Evolutionary conservation across 441 rosid species (phyloP), one percentile per base, ranked within the genome.

Genomic region (Syzygium syzygioides): DNA sequence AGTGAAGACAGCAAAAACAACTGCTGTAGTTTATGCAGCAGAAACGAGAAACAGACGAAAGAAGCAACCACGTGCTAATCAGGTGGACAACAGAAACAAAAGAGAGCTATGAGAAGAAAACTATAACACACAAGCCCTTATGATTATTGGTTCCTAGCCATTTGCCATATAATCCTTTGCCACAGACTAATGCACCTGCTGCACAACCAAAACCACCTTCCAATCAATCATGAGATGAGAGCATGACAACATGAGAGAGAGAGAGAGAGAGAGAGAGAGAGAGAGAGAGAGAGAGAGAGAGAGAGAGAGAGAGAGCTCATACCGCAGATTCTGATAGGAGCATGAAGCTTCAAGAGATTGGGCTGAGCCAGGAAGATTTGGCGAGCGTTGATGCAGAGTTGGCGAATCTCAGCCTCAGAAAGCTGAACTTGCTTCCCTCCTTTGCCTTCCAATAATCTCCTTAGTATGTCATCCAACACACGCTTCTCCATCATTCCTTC

Each of bases 341-440:
- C 99, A 88, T 92, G 95, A 66, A 97, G 88, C 92, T 95, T 93
- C 92, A 97, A 94, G 88, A 98, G 98, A 89, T 87, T 94, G 48
- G 99, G 98, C 91, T 98, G 96, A 85, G 98, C 93, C 50, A 98
- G 96, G 93, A 98, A 96, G 93, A 96, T 95, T 94, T 97, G 99
- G 66, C 99, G 95, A 53, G 99, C 97, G 93, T 96, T 96, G 92
- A 96, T 92, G 90, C 99, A 98, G 71, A 97, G 96, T 91, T 97
- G 99, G 88, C 99, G 99, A 94, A 97, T 97, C 97, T 97, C 99
- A 84, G 92, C 93, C 93, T 98, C 99, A 1, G 99, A 98, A 60
- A 97, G 94, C 94, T 97, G 99, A 85, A 96, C 99, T 88, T 97
- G 99, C 89, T 94, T 97, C 15, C 97, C 96, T 89, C 97, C 99